Percentiles rank a stretch among this genome's conserved stretches.
Conservation (phyloP, 1,284 basidiomycete species). For the Cryptococcus sp. region DNA sequence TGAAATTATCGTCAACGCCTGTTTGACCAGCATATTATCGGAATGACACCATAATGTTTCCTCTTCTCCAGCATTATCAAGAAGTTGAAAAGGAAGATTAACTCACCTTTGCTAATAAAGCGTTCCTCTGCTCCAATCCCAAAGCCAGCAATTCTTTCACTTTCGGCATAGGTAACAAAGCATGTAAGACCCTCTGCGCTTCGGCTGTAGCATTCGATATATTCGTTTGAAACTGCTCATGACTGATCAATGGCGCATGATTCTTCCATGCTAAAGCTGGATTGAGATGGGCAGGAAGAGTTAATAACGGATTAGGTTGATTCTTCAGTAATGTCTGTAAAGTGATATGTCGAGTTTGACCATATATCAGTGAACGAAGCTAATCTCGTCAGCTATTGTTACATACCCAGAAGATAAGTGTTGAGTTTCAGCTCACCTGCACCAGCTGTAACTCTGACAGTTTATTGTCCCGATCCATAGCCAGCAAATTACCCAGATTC, state of each 20-base stretch:
- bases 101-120: slow-evolving; percentile 1
- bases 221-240: slow-evolving; percentile 8
- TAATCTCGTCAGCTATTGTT: neutral
- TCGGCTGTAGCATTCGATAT: slow-evolving; percentile 6
- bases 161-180: neutral
- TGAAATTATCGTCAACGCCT: neutral
- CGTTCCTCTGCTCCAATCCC: neutral
- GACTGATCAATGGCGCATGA: slow-evolving; percentile 10
- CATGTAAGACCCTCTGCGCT: neutral
- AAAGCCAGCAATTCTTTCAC: slow-evolving; percentile 1
- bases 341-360: neutral
- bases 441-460: neutral
- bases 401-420: too few species aligned
- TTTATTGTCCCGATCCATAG: slow-evolving; percentile 2
- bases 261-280: slow-evolving; percentile 11
- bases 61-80: neutral
- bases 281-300: slow-evolving; percentile 14
- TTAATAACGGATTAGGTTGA: slow-evolving; percentile 13
- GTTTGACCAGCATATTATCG: neutral
- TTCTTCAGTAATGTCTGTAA: neutral
- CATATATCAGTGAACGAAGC: slow-evolving; percentile 1
- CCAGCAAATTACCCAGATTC: slow-evolving; percentile 4
- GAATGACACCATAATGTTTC: neutral
- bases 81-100: neutral
- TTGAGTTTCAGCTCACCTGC: slow-evolving; percentile 1